Evolutionary conservation across 2,329 filamentous ascomycete species (phyloP), one percentile per base, ranked within the genome.

Genomic region (Harringtonia lauricola): DNA sequence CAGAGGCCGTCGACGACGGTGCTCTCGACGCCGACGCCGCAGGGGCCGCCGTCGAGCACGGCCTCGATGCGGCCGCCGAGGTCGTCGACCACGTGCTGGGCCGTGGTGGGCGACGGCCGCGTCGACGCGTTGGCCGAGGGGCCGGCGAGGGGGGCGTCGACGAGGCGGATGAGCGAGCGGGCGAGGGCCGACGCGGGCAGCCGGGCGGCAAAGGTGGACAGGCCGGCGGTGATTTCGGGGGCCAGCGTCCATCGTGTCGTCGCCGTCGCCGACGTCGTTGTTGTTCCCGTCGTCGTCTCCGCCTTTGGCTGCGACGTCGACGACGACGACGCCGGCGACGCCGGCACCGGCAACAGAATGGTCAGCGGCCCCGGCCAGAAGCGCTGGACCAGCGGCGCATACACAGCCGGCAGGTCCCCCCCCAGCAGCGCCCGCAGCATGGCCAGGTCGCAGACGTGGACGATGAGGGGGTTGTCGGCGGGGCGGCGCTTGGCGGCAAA

Each of bases 281-380:
- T 14, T 21, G 9, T 14, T 85, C 2, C 65, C n/a, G n/a, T n/a
- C n/a, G n/a, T n/a, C n/a, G n/a, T n/a, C n/a, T n/a, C n/a, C n/a
- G n/a, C n/a, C n/a, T n/a, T n/a, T n/a, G n/a, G n/a, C n/a, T n/a
- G 24, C 24, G 10, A 26, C 6, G 24, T 26, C 24, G 24, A 26
- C 24, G 24, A n/a, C n/a, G n/a, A n/a, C n/a, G n/a, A n/a, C n/a
- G n/a, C n/a, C 24, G 10, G 24, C 24, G 10, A 10, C 24, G 65
- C 54, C 1, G 86, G 84, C 41, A 86, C 83, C 0, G 83, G 86
- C 8, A 98, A 71, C 36, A 98, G 73, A 49, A 98, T 88, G 0
- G 92, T 98, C 42, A 98, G 64, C 1, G 92, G 89, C 0, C 92
- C 92, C 0, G 92, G 92, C 92, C 92, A 98, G 69, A 95, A 98